phyloP scores from a whole-genome alignment of 179 eudicot species.

The Spergularia azorica region DNA sequence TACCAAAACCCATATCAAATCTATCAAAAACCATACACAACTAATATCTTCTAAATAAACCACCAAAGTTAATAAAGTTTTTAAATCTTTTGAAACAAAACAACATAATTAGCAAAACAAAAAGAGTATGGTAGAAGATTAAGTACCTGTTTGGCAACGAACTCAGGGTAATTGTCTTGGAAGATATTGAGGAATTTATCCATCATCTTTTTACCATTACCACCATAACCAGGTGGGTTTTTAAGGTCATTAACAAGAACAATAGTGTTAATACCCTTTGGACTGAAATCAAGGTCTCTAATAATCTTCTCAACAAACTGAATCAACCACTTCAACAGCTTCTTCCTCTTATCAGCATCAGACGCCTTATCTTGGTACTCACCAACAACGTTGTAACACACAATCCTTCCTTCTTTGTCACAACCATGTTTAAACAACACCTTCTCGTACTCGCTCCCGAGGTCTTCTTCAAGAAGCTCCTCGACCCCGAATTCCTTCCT shows the following conservation, averaged over 20 bases:
- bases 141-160: conserved; percentile 74
- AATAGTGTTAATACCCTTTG: conserved; percentile 55
- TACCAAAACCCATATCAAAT: conserved; percentile 20
- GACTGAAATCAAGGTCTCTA: conserved; percentile 70
- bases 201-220: conserved; percentile 47
- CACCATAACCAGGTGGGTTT: conserved; percentile 65
- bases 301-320: conserved; percentile 74
- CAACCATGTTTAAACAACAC: conserved; percentile 57
- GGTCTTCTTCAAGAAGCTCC: conserved; percentile 32
- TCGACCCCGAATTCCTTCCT: conserved; percentile 44
- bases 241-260: conserved; percentile 69
- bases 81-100: neutral
- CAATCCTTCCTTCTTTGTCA: conserved; percentile 57
- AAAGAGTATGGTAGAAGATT: too few species aligned
- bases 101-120: neutral
- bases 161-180: conserved; percentile 78
- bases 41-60: neutral
- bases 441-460: conserved; percentile 51
- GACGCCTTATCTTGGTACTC: conserved; percentile 72
- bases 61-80: neutral
- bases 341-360: conserved; percentile 63
- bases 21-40: neutral
- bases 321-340: conserved; percentile 61
- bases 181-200: conserved; percentile 53
- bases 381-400: conserved; percentile 68